Evolutionary conservation across 129 eudicot genomes (phyloP), one percentile per base, ranked within the genome.

Genomic region (sunflower (Helianthus annuus)): DNA sequence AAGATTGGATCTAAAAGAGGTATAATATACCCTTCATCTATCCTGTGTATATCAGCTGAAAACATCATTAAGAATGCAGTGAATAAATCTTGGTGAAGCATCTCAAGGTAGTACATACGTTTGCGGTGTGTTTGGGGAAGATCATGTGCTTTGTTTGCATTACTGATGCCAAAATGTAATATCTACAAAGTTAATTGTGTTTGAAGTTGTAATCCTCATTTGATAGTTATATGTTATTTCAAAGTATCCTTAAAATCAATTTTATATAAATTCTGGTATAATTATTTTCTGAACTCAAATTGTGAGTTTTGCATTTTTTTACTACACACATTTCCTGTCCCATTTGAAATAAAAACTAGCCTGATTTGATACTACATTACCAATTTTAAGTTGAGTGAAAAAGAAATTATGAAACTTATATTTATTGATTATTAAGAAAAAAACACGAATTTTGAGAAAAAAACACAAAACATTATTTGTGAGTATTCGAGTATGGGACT

Each of bases 21-120:
- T 70, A 64, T 11, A 57, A 55, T n/a, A 27, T 56, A 40, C 64
- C 78, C 38, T 10, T 57, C 15, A 5, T 24, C 59, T 70, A 69
- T 59, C 73, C 56, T 77, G 81, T 80, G 72, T 72, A 84, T 76
- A 78, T 66, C 59, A 57, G 51, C 77, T 57, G 16, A 13, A 9
- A 49, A 13, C 38, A n/a, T 53, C 42, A 74, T 49, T 7, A 14
- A 36, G 72, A 38, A 58, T 40, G 22, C 14, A 49, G 5, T 72
- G 52, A 57, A 44, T 72, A 24, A 72, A 49, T 68, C 58, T 12
- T 49, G 64, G 42, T 40, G 45, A 57, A 22, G 22, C 57, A 48
- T 14, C n/a, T 27, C 55, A 66, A 40, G n/a, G 40, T 22, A 45
- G 72, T 64, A 74, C 64, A 65, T 75, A 24, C 38, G 61, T 58